Conservation (phyloP, 2,329 filamentous ascomycete genomes). For the Diaporthe batatas region DNA sequence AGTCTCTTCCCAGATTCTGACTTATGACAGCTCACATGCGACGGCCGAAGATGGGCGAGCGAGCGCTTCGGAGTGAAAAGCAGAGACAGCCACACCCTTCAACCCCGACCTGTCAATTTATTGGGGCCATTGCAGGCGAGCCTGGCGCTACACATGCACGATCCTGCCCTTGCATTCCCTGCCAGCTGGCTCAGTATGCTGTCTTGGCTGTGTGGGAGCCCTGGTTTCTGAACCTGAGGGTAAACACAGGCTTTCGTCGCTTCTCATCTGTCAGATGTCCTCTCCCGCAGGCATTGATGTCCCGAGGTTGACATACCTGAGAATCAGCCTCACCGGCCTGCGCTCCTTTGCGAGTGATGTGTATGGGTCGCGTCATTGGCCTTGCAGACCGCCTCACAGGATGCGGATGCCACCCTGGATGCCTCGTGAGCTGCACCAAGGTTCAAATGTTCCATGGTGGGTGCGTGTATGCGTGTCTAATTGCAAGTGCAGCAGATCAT, state of each 20-base stretch:
- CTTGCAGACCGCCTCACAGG: conserved; percentile 32
- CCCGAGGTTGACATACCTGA: not conserved
- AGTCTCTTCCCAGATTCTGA: conserved; percentile 6
- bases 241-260: conserved; percentile 11
- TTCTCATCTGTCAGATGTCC: conserved; percentile 24
- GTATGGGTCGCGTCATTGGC: not conserved
- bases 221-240: not conserved
- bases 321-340: not conserved
- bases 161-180: conserved; percentile 25
- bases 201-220: too few relatives aligned
- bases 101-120: conserved; percentile 25
- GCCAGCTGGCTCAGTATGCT: not conserved
- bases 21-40: conserved; percentile 30
- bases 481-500: conserved; percentile 28
- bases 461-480: conserved; percentile 29
- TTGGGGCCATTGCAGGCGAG: conserved; percentile 28
- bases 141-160: conserved; percentile 22
- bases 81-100: not conserved
- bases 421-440: conserved; percentile 28
- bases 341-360: not conserved
- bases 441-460: conserved; percentile 15
- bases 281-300: conserved; percentile 1
- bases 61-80: not conserved
- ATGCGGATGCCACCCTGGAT: conserved; percentile 26
- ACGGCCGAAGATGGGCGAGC: conserved; percentile 24